phyloP scores from a whole-genome alignment of 1,284 basidiomycete genomes.

The Ceratobasidium sp. region DNA sequence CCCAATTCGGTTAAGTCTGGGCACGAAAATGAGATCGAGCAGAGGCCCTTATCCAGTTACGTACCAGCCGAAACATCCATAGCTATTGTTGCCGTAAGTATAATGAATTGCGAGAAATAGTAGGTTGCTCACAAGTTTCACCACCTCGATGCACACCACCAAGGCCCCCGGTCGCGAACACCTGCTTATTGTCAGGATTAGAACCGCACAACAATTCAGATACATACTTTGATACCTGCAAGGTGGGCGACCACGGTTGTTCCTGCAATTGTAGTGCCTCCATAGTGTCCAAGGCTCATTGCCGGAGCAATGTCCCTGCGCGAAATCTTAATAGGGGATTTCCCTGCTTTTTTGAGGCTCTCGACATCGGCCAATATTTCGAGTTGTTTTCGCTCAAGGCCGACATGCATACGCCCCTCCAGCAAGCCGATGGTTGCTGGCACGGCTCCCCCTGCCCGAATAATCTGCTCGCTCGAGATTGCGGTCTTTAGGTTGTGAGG shows the following conservation, averaged over 20 bases:
- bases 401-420: conserved; percentile 85
- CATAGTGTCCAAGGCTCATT: conserved; percentile 72
- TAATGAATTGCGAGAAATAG: background rate
- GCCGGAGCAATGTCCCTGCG: conserved; percentile 85
- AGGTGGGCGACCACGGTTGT: conserved; percentile 84
- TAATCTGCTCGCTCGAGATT: conserved; percentile 74
- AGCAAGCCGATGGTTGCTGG: conserved; percentile 94
- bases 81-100: conserved; percentile 57
- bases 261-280: conserved; percentile 91
- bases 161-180: conserved; percentile 82
- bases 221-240: conserved; percentile 74
- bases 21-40: background rate
- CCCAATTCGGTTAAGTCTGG: conserved; percentile 80
- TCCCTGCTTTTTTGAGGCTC: conserved; percentile 52
- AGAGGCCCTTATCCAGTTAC: background rate
- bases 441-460: conserved; percentile 76
- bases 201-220: background rate
- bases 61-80: conserved; percentile 87
- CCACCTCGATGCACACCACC: conserved; percentile 96
- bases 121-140: conserved; percentile 69
- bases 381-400: conserved; percentile 72
- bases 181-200: conserved; percentile 52
- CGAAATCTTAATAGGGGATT: conserved; percentile 74
- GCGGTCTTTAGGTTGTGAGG: conserved; percentile 82
- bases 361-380: conserved; percentile 71